A percentile compares a stretch with the other conserved stretches of the same genome.
Conservation (phyloP, 306 rosid genomes). For the Trifolium fragiferum region DNA sequence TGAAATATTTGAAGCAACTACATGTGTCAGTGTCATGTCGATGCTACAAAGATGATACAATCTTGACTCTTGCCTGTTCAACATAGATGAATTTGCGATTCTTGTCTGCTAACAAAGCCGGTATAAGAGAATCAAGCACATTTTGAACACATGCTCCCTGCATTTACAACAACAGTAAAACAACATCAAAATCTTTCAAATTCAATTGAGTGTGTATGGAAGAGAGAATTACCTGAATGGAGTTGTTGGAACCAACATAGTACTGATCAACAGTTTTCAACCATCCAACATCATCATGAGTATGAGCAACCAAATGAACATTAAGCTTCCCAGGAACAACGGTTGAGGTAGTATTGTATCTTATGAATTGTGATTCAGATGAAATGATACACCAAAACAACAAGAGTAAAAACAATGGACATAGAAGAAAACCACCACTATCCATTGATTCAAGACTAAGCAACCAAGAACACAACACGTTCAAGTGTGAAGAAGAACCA, state of each 20-base stretch:
- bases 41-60: neutral
- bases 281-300: constrained; percentile 90
- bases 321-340: constrained; percentile 68
- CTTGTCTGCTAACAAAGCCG: constrained; percentile 71
- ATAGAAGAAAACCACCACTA: neutral
- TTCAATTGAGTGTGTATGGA: neutral
- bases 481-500: neutral
- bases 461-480: neutral
- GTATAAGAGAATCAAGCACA: constrained; percentile 71
- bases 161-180: neutral
- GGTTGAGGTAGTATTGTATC: constrained; percentile 64
- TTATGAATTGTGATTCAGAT: constrained; percentile 56
- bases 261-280: constrained; percentile 87
- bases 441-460: constrained; percentile 38
- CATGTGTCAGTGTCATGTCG: neutral
- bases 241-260: constrained; percentile 81
- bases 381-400: constrained; percentile 22
- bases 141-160: constrained; percentile 87
- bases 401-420: constrained; percentile 28
- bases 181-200: neutral
- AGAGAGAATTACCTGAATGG: constrained; percentile 61
- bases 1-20: too few relatives aligned
- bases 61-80: constrained; percentile 61
- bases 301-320: constrained; percentile 80
- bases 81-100: constrained; percentile 85